Base-by-base conservation (phyloP, 768 basidiomycete species). In the Glaciozyma antarctica region DNA sequence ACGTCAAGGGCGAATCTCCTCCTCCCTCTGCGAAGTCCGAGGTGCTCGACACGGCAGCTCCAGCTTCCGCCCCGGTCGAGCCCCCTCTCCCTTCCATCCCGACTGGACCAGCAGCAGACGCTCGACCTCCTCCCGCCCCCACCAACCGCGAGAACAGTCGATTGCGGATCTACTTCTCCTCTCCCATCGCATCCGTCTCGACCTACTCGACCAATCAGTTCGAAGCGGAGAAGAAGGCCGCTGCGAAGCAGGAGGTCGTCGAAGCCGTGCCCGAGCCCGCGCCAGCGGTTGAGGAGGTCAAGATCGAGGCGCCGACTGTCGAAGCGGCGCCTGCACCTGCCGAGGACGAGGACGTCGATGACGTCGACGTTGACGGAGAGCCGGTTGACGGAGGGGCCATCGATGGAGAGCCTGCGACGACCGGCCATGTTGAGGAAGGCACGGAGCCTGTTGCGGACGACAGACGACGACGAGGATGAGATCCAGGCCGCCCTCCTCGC, bases 111-210 rank as follows among this genome's bases (percentile, higher is more conserved):
- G 74, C 16, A 73, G 75, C 51, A 5, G 60, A 61, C 45, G 59
- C 30, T 21, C n/a, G 38, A 16, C 38, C 41, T 17, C 51, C 60
- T 16, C 12, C 51, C 4, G 34, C 60, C 17, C 41, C 60, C n/a
- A 6, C 49, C 44, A n/a, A 16, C 59, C 61, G 70, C 26, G 77
- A 76, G 62, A 75, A 78, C 70, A 77, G 77, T 62, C 74, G 79
- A 16, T 75, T 79, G 47, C 67, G 78, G 16, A 78, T 80, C 52
- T 79, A 80, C 74, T 79, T 80, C 66, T 76, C 77, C 30, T 76
- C 76, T 32, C 78, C 78, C 8, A 72, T 76, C 22, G 72, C 75
- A 44, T 10, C 52, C 60, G 28, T 59, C 45, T 32, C 34, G 49
- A 26, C 72, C 72, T 34, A 65, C 66, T 64, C 32, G 66, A 52